Conservation (phyloP, 257 asterid species). For the Scutellaria galericulata region DNA sequence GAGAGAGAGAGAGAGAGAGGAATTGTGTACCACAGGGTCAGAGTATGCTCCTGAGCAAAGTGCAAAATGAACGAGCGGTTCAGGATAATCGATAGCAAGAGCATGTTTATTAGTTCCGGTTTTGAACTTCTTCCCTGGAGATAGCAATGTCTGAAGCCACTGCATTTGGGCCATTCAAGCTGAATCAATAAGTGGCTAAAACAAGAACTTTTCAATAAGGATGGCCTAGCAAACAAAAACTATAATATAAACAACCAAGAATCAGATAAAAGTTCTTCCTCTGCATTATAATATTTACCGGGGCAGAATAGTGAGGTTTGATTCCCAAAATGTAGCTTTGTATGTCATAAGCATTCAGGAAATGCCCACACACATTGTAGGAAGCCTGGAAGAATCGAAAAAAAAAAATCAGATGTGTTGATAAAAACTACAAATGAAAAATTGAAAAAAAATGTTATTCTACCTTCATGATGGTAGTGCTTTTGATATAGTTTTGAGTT, state of each 20-base stretch:
- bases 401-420: slow-evolving; percentile 28
- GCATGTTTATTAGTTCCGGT: slow-evolving; percentile 55
- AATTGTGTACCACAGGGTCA: slow-evolving; percentile 73
- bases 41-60: slow-evolving; percentile 79
- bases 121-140: slow-evolving; percentile 77
- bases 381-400: slow-evolving; percentile 59
- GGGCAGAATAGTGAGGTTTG: slow-evolving; percentile 77
- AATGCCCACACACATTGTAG: slow-evolving; percentile 84
- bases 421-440: slow-evolving; percentile 11
- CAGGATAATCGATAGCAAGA: slow-evolving; percentile 79
- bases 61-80: slow-evolving; percentile 89
- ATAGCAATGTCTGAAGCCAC: slow-evolving; percentile 80
- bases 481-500: slow-evolving; percentile 69
- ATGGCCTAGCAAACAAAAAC: neutral
- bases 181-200: slow-evolving; percentile 30
- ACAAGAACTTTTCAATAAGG: slow-evolving; percentile 1
- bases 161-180: slow-evolving; percentile 43
- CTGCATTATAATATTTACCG: slow-evolving; percentile 48
- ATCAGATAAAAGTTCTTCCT: no score
- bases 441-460: slow-evolving; percentile 10
- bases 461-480: slow-evolving; percentile 74
- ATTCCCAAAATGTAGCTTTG: slow-evolving; percentile 80
- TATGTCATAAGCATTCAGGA: slow-evolving; percentile 78
- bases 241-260: neutral
- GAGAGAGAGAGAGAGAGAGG: no score